Base-by-base conservation (phyloP, 2,329 filamentous ascomycete species). In the Diaporthe humulicola region DNA sequence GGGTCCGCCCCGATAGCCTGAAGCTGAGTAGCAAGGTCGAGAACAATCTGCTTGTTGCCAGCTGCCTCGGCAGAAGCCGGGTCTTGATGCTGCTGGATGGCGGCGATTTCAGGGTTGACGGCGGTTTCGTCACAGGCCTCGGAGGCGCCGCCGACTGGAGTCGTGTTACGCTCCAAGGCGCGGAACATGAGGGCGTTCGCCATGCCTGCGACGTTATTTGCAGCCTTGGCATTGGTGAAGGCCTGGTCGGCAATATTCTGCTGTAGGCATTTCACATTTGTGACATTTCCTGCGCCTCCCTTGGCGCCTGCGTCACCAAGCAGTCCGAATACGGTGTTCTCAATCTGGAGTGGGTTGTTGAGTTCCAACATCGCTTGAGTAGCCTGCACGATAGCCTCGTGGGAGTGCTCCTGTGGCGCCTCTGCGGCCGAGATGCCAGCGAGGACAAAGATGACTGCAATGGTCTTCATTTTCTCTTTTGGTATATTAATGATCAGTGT, bases 341-440 rank as follows among this genome's bases (percentile, higher is more conserved):
- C 70, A 74, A 89, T 88, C 10, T 85, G 80, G 73, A 85, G 84
- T 0, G 88, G 88, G 79, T 90, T 87, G 79, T 89, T 78, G 67
- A 82, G 77, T 8, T 81, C 70, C 50, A 90, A 78, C 56, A 82
- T 80, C 10, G 79, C 79, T 74, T 84, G 81, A 71, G 87, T 84
- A 40, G 81, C 81, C 33, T 81, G 80, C 56, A 89, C 76, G 77
- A 88, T 83, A 76, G 84, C 83, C 75, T 86, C 80, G 79, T 90
- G 88, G 12, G 87, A 86, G 77, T 89, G 86, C 77, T 89, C 88
- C 77, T 89, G 87, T 36, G 88, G 88, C 74, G 89, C 87, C 78
- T 89, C 87, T n/a, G 67, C 45, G 8, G 42, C 25, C 4, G 48
- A n/a, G 2, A 71, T 25, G 36, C 36, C 30, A 2, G 67, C 52